Evolutionary conservation across 23 red algal species (phyloP), one percentile per base, ranked within the genome.

Genomic region (Gracilaria domingensis): DNA sequence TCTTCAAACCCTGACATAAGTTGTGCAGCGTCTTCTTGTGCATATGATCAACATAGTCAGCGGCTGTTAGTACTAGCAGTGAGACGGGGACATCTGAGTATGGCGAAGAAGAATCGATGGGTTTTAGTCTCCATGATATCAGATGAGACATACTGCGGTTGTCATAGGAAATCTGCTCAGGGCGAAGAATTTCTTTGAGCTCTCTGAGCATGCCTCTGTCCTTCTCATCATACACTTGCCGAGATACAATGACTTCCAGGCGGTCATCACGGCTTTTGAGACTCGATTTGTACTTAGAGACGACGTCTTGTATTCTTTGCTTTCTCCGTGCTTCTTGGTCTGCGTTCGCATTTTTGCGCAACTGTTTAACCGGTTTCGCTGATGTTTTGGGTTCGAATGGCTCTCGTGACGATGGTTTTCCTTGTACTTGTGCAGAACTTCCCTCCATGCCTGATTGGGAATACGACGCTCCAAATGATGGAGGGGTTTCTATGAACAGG

Each of bases 41-140:
- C 47, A 81, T 81, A 45, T 81, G 76, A 33, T n/a, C 76, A 58
- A 81, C 49, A 59, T 81, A 81, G 4, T 81, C 11, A 7, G n/a
- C 76, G 4, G 76, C 49, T 4, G 47, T 58, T 58, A 81, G 58
- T 20, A 81, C 54, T 18, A 81, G 6, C 54, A 59, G 12, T 11
- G 49, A 81, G 26, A 81, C 38, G 0, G 76, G 54, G 20, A 81
- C 76, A 34, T n/a, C 2, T 81, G 47, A 21, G 32, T 32, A 28
- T 44, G 23, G 14, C 2, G 76, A 34, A 34, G 49, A 54, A n/a
- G 49, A 6, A 32, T 35, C 54, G 26, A 45, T 3, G 4, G 45
- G 32, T 36, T 81, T 59, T 20, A 81, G n/a, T n/a, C 76, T 3
- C 76, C 76, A 81, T 25, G 47, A 58, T 58, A 81, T 81, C 76